Evolutionary conservation across 805 yeast species (phyloP), one percentile per base, ranked within the genome.

Genomic region (Metschnikowia peoriensis): DNA sequence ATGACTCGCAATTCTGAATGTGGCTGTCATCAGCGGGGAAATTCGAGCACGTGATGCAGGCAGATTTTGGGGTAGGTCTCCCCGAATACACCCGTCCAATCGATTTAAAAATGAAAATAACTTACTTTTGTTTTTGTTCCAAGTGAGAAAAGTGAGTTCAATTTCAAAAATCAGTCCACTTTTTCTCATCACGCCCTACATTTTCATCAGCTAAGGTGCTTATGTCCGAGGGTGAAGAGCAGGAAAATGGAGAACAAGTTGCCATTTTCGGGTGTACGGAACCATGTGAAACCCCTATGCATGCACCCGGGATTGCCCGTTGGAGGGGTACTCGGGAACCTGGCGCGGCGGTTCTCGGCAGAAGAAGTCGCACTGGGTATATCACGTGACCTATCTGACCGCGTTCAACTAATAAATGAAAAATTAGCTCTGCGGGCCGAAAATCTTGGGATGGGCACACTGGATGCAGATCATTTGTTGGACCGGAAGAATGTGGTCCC

Each of bases 11-110:
- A 14, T 34, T 17, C 16, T 17, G 11, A 12, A 42, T 44, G 48
- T 38, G 52, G 52, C 48, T 17, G 46, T 12, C 17, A 37, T 28
- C 43, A 43, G 51, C 48, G 52, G 52, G 52, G 52, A 49, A 49
- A 39, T 35, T 37, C 9, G n/a, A 32, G 48, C 52, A 49, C 45
- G 48, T 49, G 52, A 44, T 32, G 46, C 38, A 38, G 41, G 16
- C 14, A 17, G 9, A 4, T 10, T 35, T 29, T 4, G 29, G 32
- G 45, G 44, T 38, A 40, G 29, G 38, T 38, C 10, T 45, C 29
- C 41, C 37, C 48, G 35, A 38, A 27, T n/a, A 29, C 27, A 17
- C 12, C 22, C 6, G 37, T n/a, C 16, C n/a, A n/a, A 27, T 10
- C 14, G 17, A 7, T 7, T 28, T 1, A 22, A 22, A 22, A 22